Conservation (phyloP, 2,329 filamentous ascomycete species). For the Neurospora sp. region DNA sequence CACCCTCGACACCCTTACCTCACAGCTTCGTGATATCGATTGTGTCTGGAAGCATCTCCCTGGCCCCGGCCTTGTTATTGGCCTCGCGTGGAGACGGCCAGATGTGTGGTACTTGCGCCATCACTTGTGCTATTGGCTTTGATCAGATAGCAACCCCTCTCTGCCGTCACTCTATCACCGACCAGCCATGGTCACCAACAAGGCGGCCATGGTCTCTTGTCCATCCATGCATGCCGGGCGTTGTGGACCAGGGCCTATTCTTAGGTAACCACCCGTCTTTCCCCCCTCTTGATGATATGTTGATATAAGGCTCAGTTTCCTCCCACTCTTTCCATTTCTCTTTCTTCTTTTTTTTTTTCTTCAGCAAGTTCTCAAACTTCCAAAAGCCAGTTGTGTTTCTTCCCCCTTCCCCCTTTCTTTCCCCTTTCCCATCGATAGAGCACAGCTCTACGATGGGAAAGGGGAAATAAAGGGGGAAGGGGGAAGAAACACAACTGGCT, state of each 20-base stretch:
- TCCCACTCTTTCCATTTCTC: constrained; percentile 27
- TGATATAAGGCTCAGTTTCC: constrained; percentile 31
- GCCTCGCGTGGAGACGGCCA: constrained; percentile 14
- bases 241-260: constrained; percentile 15
- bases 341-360: constrained; percentile 39
- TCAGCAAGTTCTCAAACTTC: constrained; percentile 55
- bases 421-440: constrained; percentile 11
- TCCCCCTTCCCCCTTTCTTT: constrained; percentile 21
- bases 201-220: constrained; percentile 18
- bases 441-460: too few relatives aligned
- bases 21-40: constrained; percentile 18
- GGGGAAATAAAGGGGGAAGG: too few relatives aligned
- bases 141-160: neutral
- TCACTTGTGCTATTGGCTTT: constrained; percentile 4
- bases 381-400: constrained; percentile 46
- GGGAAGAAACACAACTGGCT: too few relatives aligned
- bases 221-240: constrained; percentile 11
- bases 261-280: constrained; percentile 16
- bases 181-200: constrained; percentile 7
- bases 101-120: constrained; percentile 9
- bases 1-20: constrained; percentile 2
- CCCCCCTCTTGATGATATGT: constrained; percentile 23
- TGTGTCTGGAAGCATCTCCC: constrained; percentile 7
- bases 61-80: constrained; percentile 16
- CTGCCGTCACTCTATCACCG: neutral